These are phyloP conservation scores for Talaromyces marneffei DNA, from an alignment of 2,329 filamentous ascomycete genomes.

Conservation along the genomic window DNA sequence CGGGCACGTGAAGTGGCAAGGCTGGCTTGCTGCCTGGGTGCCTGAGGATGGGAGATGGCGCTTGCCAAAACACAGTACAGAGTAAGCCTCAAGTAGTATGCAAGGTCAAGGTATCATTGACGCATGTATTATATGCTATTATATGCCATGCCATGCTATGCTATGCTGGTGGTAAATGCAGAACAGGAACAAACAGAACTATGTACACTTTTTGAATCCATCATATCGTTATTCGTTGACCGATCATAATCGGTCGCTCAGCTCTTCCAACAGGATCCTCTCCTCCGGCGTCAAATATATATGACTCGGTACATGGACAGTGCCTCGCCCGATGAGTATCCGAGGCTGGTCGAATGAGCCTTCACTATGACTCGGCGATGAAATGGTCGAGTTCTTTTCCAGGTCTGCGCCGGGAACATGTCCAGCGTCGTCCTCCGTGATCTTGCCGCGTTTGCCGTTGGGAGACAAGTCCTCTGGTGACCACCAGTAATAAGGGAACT, in stretches of 20 bases:
- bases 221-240: neutral
- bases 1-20: conserved; percentile 14
- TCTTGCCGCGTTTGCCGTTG: neutral
- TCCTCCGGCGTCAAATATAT: conserved; percentile 31
- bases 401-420: neutral
- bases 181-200: neutral
- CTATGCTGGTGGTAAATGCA: neutral
- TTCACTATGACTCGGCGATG: neutral
- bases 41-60: conserved; percentile 6
- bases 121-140: neutral
- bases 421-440: neutral
- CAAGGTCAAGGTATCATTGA: neutral
- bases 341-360: conserved; percentile 21
- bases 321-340: conserved; percentile 27
- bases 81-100: conserved; percentile 18
- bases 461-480: conserved; percentile 28
- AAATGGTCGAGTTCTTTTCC: neutral
- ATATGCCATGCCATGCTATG: neutral
- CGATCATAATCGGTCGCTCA: conserved; percentile 29
- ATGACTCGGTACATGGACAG: conserved; percentile 30
- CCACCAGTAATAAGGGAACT: conserved; percentile 66
- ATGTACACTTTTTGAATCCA: neutral
- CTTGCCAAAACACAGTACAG: neutral
- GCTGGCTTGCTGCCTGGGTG: conserved; percentile 5
- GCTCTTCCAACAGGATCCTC: conserved; percentile 25